Percentiles rank a stretch among this genome's conserved stretches.
phyloP scores from a whole-genome alignment of 768 basidiomycete species.

The Psilocybe subaeruginosa region DNA sequence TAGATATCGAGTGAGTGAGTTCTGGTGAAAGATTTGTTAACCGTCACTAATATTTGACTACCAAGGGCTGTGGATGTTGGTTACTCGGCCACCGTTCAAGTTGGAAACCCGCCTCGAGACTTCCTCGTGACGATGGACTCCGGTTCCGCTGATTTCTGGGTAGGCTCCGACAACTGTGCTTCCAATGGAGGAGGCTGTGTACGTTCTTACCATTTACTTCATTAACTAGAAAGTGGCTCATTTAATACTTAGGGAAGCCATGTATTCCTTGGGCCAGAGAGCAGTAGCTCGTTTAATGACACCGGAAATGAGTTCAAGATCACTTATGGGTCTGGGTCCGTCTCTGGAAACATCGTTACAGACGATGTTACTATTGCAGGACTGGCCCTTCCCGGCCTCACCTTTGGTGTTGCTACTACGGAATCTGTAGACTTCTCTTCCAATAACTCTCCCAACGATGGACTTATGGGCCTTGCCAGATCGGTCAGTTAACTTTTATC shows the following conservation, averaged over 20 bases:
- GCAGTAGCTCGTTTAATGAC: constrained; percentile 65
- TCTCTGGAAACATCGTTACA: constrained; percentile 62
- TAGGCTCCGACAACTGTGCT: constrained; percentile 54
- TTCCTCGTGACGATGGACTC: constrained; percentile 71
- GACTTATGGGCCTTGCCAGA: constrained; percentile 78
- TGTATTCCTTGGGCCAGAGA: constrained; percentile 61
- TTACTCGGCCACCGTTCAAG: constrained; percentile 59
- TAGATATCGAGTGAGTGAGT: constrained; percentile 65
- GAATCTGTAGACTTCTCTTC: constrained; percentile 68
- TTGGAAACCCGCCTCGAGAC: constrained; percentile 63
- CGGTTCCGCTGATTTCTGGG: constrained; percentile 72
- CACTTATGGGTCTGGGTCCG: constrained; percentile 70
- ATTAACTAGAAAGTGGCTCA: background rate
- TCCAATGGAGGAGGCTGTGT: constrained; percentile 42
- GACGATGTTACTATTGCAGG: constrained; percentile 72
- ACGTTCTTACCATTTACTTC: constrained; percentile 19
- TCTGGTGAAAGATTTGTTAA: background rate
- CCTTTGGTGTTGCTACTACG: constrained; percentile 64
- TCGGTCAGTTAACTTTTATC: constrained; percentile 45
- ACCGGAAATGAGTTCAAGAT: constrained; percentile 55
- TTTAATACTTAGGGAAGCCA: constrained; percentile 49
- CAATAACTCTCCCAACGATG: constrained; percentile 56
- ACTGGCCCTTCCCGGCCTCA: constrained; percentile 56
- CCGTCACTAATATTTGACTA: background rate
- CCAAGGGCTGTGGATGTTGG: constrained; percentile 47